phyloP scores from a whole-genome alignment of 2,329 filamentous ascomycete species.

The Ustulina deusta region DNA sequence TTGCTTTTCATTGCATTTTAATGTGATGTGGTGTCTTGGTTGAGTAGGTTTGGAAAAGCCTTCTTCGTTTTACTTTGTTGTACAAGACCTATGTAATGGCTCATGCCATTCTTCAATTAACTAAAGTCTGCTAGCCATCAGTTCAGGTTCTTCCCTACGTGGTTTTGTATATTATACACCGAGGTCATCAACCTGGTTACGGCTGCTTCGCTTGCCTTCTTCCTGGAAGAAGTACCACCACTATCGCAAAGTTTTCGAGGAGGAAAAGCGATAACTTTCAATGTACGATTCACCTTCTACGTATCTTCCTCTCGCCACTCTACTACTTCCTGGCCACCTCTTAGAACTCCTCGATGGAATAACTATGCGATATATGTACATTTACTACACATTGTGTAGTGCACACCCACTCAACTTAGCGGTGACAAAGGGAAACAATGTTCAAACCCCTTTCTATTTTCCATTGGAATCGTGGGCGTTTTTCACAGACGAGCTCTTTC shows the following conservation, averaged over 20 bases:
- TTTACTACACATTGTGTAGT: slow-evolving; percentile 41
- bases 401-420: slow-evolving; percentile 23
- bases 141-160: no score
- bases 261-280: slow-evolving; percentile 9
- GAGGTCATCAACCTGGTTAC: no score
- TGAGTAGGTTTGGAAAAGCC: background rate
- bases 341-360: slow-evolving; percentile 23
- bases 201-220: no score
- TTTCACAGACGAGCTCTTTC: slow-evolving; percentile 16
- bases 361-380: slow-evolving; percentile 48
- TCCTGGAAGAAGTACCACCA: background rate
- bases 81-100: no score
- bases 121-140: no score
- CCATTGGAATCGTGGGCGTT: slow-evolving; percentile 4
- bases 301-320: slow-evolving; percentile 17
- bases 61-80: no score
- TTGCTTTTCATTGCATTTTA: background rate
- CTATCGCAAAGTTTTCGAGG: slow-evolving; percentile 27
- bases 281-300: slow-evolving; percentile 28
- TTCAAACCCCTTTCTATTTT: slow-evolving; percentile 8
- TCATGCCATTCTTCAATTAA: no score
- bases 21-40: background rate
- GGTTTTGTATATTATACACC: no score
- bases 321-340: slow-evolving; percentile 5
- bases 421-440: slow-evolving; percentile 28